Evolutionary conservation across 2,329 filamentous ascomycete species (phyloP), one percentile per base, ranked within the genome.

Genomic region (Didymella glomerata): DNA sequence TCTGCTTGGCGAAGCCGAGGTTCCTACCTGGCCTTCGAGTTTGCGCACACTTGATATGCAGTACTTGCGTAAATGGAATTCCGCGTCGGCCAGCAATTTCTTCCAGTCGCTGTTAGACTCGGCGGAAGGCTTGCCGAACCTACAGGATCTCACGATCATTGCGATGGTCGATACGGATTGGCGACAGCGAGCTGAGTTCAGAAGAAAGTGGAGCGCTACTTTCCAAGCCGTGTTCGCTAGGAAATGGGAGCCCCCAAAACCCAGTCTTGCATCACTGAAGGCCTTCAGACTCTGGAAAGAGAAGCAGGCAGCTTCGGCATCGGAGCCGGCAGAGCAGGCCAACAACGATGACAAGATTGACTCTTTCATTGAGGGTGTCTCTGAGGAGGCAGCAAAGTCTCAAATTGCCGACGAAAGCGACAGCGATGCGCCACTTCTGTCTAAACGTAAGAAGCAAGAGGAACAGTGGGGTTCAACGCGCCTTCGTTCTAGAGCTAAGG

Each of bases 111-210:
- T 98, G 2, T 84, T 94, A 22, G 84, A 93, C 57, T 87, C 86
- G 48, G 92, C 93, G 0, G 80, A 83, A 1, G 77, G 84, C 2
- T 76, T 98, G 22, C 85, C 83, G 0, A 80, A 87, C 57, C 83
- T 98, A 24, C 88, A 92, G 9, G 82, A 84, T 42, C 79, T 97
- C 11, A 83, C 85, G 1, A 85, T 97, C 65, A 63, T 70, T 11
- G 88, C 90, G 1, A 94, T 92, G 76, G 81, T 97, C 47, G 87
- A 93, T 69, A 88, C 90, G 25, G 82, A 83, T 11, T 97, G 93
- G 91, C 88, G 92, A 61, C 87, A 92, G 71, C 87, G 94, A 41
- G 90, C 90, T 18, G 84, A 84, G n/a, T 89, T 97, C 69, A 86
- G 93, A 38, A 87, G 90, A 65, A 85, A 86, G 64, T 96, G 93